phyloP scores from a whole-genome alignment of 345 rosid genomes.

The Cardamine resedifolia region DNA sequence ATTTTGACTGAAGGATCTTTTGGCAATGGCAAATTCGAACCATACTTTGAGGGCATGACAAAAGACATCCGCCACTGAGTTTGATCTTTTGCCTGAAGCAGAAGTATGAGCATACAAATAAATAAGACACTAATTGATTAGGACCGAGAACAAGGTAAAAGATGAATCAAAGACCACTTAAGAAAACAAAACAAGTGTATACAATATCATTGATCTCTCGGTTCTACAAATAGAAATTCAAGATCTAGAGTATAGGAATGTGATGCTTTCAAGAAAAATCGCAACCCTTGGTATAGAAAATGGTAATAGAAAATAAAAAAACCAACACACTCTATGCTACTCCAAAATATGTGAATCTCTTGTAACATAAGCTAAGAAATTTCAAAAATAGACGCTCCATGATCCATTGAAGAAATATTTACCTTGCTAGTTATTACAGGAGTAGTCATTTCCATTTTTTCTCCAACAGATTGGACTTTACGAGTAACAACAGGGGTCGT shows the following conservation, averaged over 20 bases:
- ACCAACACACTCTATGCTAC: too few relatives aligned
- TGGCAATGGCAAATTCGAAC: slow-evolving; percentile 71
- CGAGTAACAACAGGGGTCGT: slow-evolving; percentile 84
- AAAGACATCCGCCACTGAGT: slow-evolving; percentile 91
- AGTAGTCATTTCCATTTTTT: slow-evolving; percentile 89
- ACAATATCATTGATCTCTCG: too few relatives aligned
- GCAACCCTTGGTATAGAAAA: too few relatives aligned
- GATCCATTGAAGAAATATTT: slow-evolving; percentile 8
- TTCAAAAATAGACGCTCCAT: neutral
- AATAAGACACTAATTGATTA: neutral
- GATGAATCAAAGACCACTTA: neutral
- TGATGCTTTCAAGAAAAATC: too few relatives aligned
- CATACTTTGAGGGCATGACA: slow-evolving; percentile 86
- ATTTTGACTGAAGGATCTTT: slow-evolving; percentile 74
- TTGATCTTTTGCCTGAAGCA: slow-evolving; percentile 51
- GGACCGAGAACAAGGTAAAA: neutral
- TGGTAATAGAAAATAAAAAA: too few relatives aligned
- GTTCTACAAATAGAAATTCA: too few relatives aligned
- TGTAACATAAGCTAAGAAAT: too few relatives aligned
- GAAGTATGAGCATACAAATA: slow-evolving; percentile 2
- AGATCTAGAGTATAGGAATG: too few relatives aligned
- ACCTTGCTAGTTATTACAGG: slow-evolving; percentile 87
- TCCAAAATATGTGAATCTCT: too few relatives aligned
- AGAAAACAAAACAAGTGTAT: too few relatives aligned
- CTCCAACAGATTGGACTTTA: slow-evolving; percentile 59